Evolutionary conservation across 129 eudicot genomes (phyloP).

Genomic region (Rutidosis leptorrhynchoides): DNA sequence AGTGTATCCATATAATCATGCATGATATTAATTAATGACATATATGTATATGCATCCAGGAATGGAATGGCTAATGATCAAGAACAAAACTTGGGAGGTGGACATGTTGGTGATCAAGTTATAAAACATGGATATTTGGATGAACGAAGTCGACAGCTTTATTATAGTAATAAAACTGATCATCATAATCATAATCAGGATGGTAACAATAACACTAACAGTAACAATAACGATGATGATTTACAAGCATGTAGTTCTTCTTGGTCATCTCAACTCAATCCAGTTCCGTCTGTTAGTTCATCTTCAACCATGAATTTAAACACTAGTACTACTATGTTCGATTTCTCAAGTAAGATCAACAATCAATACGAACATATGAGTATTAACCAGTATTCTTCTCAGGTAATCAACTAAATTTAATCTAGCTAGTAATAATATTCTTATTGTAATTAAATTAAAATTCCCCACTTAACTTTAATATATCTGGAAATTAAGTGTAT

Average conservation of each 20-base stretch:
- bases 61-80: slow-evolving; percentile 47
- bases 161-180: slow-evolving; percentile 24
- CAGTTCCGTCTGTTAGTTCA: slow-evolving; percentile 38
- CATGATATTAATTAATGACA: background rate
- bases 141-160: slow-evolving; percentile 34
- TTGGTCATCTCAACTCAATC: slow-evolving; percentile 38
- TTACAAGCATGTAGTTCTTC: slow-evolving; percentile 40
- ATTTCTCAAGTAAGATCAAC: slow-evolving; percentile 39
- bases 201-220: background rate
- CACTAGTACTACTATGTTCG: slow-evolving; percentile 38
- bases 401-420: slow-evolving; percentile 31
- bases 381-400: slow-evolving; percentile 42
- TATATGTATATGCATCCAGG: slow-evolving; percentile 29
- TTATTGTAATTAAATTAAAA: too few species aligned
- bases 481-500: too few species aligned
- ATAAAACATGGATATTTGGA: slow-evolving; percentile 37
- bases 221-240: slow-evolving; percentile 24
- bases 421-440: background rate
- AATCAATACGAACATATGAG: slow-evolving; percentile 31
- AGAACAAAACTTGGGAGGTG: slow-evolving; percentile 51
- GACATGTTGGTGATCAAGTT: slow-evolving; percentile 28
- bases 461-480: too few species aligned
- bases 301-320: slow-evolving; percentile 39
- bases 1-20: background rate
- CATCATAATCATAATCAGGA: slow-evolving; percentile 6